phyloP scores from a whole-genome alignment of 345 rosid species.

The Triadica sebifera region DNA sequence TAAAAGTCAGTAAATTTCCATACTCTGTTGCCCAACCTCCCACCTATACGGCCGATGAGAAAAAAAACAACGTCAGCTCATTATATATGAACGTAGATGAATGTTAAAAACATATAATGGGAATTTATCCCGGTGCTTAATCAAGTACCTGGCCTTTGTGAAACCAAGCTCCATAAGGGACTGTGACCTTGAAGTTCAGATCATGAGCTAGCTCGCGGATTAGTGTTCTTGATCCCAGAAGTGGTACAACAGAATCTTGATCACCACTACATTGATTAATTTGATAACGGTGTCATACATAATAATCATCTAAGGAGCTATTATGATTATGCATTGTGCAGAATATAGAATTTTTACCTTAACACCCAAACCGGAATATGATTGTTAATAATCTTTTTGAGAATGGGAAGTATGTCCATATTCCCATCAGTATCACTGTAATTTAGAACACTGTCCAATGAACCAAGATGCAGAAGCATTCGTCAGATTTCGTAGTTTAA shows the following conservation, averaged over 20 bases:
- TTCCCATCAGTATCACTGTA: conserved; percentile 56
- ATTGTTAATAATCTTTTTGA: conserved; percentile 60
- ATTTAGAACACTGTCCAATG: conserved; percentile 44
- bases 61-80: not conserved
- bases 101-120: not conserved
- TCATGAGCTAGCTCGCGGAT: conserved; percentile 74
- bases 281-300: not conserved
- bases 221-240: conserved; percentile 73
- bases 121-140: not conserved
- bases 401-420: conserved; percentile 69
- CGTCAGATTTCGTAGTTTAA: not conserved
- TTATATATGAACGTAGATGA: not conserved
- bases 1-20: conserved; percentile 69
- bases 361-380: conserved; percentile 76
- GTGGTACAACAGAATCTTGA: conserved; percentile 83
- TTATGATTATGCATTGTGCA: not conserved
- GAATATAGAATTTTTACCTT: conserved; percentile 39
- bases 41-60: conserved; percentile 36
- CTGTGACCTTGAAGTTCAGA: conserved; percentile 54
- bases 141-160: conserved; percentile 81
- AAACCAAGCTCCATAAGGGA: conserved; percentile 83
- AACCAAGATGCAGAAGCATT: conserved; percentile 2
- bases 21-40: conserved; percentile 89
- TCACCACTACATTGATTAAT: conserved; percentile 53
- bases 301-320: not conserved